Conservation (phyloP, 2,329 filamentous ascomycete genomes). For the Paraphaeosphaeria sporulosa region DNA sequence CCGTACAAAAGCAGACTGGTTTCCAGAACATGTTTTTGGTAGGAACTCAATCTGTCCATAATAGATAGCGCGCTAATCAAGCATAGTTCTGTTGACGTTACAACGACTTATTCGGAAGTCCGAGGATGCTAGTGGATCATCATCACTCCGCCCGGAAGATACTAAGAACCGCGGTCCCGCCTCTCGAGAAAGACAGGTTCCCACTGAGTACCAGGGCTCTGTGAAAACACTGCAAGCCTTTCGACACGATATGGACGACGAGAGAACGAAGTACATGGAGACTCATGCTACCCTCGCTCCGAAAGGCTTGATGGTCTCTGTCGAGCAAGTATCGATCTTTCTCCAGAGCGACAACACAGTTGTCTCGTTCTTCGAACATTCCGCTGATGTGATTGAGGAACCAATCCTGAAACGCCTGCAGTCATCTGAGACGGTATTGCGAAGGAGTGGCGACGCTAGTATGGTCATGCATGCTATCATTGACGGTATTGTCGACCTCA, state of each 20-base stretch:
- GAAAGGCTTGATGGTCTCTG: constrained; percentile 77
- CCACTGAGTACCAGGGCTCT: not conserved
- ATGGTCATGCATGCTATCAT: constrained; percentile 90
- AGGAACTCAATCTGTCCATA: constrained; percentile 20
- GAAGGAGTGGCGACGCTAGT: constrained; percentile 86
- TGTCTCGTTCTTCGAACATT: constrained; percentile 94
- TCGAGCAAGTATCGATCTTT: constrained; percentile 93
- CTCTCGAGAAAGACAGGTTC: not conserved
- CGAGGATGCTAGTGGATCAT: constrained; percentile 43
- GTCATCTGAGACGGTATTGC: constrained; percentile 81
- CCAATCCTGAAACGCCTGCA: constrained; percentile 82
- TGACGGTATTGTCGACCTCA: constrained; percentile 90
- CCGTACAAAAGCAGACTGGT: constrained; percentile 93
- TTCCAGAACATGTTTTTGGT: constrained; percentile 72
- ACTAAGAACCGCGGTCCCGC: not conserved
- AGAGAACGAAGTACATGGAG: constrained; percentile 88
- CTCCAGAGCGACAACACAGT: constrained; percentile 89
- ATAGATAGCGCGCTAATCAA: not conserved
- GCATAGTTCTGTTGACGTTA: constrained; percentile 71
- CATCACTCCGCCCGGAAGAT: constrained; percentile 26
- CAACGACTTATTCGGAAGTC: constrained; percentile 76
- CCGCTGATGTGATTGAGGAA: constrained; percentile 82
- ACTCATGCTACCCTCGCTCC: constrained; percentile 75
- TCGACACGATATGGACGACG: constrained; percentile 80
- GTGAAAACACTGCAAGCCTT: constrained; percentile 80